These are phyloP conservation scores for Apiospora koreana DNA, from an alignment of 2,329 filamentous ascomycete species.

Conservation along the genomic window DNA sequence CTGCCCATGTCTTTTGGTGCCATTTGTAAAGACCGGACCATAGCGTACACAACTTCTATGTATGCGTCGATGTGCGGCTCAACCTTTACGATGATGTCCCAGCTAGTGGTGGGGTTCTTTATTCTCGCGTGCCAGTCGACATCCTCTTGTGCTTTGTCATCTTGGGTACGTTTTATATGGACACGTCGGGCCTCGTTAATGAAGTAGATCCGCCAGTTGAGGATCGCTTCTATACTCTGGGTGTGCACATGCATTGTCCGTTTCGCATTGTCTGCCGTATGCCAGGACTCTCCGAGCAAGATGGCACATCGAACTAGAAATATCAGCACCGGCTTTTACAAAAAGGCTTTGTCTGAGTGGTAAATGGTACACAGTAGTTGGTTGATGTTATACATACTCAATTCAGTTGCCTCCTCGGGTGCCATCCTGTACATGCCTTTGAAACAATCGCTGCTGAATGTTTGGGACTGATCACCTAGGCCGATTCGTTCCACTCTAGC, in stretches of 20 bases:
- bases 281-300: background rate
- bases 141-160: too few relatives aligned
- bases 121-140: too few relatives aligned
- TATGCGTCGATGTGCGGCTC: background rate
- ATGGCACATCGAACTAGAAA: background rate
- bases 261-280: rapidly evolving
- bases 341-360: too few relatives aligned
- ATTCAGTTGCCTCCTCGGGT: background rate
- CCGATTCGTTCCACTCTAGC: background rate
- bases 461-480: rapidly evolving
- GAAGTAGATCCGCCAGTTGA: background rate
- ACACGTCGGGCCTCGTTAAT: background rate
- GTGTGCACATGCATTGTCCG: background rate
- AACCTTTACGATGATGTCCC: background rate
- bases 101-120: too few relatives aligned
- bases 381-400: background rate
- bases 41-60: background rate
- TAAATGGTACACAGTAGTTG: too few relatives aligned
- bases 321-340: too few relatives aligned
- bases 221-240: background rate
- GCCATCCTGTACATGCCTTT: background rate
- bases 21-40: background rate
- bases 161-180: too few relatives aligned
- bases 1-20: background rate
- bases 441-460: background rate